Evolutionary conservation across 306 rosid species (phyloP).

Genomic region (Crotalaria pallida): DNA sequence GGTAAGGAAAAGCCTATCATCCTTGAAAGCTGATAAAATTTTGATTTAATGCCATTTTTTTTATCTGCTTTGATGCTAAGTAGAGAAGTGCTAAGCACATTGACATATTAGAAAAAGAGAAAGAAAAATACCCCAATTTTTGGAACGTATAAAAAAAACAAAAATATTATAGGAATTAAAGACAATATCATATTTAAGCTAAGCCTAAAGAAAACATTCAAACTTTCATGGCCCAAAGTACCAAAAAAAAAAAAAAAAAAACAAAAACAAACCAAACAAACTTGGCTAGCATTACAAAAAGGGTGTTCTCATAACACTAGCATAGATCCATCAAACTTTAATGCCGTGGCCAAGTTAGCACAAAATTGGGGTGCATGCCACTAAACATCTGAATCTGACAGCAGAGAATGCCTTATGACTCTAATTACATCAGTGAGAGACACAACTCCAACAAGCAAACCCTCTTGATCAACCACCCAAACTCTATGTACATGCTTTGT

Average conservation of each 20-base stretch:
- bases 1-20: no score
- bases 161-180: no score
- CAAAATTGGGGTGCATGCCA: not conserved
- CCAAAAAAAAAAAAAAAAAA: not conserved
- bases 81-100: no score
- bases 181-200: no score
- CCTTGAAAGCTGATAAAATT: no score
- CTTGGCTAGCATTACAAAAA: not conserved
- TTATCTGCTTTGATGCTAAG: no score
- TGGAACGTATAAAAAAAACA: not conserved
- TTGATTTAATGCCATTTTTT: no score
- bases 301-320: not conserved
- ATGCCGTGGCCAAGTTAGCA: not conserved
- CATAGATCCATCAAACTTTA: not conserved
- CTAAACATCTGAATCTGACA: constrained; percentile 6
- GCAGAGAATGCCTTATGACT: constrained; percentile 46
- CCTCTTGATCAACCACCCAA: constrained; percentile 74
- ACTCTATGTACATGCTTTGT: constrained; percentile 64
- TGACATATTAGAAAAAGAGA: no score
- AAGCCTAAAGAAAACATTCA: no score
- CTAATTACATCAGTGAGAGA: constrained; percentile 68
- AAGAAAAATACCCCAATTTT: no score
- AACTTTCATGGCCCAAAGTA: not conserved
- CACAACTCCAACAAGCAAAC: constrained; percentile 67
- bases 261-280: no score